These are phyloP conservation scores for Salix purpurea DNA, from an alignment of 345 rosid species.

Conservation along the genomic window DNA sequence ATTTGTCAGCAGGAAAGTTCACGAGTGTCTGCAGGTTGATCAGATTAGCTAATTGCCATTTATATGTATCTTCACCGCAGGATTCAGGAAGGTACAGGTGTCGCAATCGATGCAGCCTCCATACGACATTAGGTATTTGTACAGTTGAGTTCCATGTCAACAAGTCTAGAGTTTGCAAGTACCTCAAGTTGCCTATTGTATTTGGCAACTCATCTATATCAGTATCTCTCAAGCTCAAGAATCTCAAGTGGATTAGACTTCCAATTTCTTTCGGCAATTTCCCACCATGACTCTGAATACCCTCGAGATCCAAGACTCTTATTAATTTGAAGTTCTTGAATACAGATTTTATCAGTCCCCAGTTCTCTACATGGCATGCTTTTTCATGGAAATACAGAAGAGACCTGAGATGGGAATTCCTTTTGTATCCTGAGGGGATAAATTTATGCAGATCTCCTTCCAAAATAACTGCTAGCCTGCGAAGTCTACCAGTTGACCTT, in stretches of 20 bases:
- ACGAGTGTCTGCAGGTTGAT: slow-evolving; percentile 10
- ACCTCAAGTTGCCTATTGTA: slow-evolving; percentile 25
- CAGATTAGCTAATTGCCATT: slow-evolving; percentile 15
- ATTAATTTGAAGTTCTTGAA: slow-evolving; percentile 13
- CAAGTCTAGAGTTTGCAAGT: slow-evolving; percentile 27
- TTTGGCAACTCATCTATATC: slow-evolving; percentile 7
- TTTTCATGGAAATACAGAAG: slow-evolving; percentile 24
- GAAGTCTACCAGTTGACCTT: slow-evolving; percentile 13
- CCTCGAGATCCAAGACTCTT: slow-evolving; percentile 30
- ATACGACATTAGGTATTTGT: slow-evolving; percentile 18
- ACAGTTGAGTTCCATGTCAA: slow-evolving; percentile 21
- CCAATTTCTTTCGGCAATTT: slow-evolving; percentile 24
- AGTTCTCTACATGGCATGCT: slow-evolving; percentile 1
- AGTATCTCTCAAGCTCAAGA: slow-evolving; percentile 10
- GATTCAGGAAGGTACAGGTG: slow-evolving; percentile 13
- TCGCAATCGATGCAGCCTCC: slow-evolving; percentile 25
- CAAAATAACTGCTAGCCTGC: slow-evolving; percentile 29
- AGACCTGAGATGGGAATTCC: slow-evolving; percentile 28
- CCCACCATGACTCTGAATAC: background rate
- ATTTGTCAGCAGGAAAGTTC: slow-evolving; percentile 17
- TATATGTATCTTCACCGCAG: background rate
- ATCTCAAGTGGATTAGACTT: slow-evolving; percentile 33
- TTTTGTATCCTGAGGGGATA: background rate
- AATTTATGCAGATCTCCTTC: background rate
- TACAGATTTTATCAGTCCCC: slow-evolving; percentile 2